Percentiles rank a stretch among this genome's conserved stretches.
phyloP scores from a whole-genome alignment of 2,329 filamentous ascomycete genomes.

The Nannizziopsis arthrosporioides region DNA sequence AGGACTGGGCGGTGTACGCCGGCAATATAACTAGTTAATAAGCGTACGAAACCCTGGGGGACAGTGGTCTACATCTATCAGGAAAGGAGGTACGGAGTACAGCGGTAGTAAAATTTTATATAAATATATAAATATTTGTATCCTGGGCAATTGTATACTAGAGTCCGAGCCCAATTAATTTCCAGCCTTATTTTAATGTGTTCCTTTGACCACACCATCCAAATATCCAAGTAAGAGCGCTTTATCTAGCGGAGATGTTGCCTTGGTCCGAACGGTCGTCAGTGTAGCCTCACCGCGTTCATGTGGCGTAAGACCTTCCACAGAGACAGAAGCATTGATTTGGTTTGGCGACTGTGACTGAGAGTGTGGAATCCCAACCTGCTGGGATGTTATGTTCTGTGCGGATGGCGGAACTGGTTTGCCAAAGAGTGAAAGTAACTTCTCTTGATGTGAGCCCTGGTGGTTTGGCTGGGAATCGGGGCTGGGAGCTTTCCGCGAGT shows the following conservation, averaged over 20 bases:
- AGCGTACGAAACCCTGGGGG: background rate
- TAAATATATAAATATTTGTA: background rate
- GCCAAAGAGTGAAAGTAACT: conserved; percentile 52
- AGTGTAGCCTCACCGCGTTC: conserved; percentile 16
- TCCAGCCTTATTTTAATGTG: conserved; percentile 6
- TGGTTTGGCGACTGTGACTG: conserved; percentile 10
- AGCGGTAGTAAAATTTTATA: background rate
- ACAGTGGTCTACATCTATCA: background rate
- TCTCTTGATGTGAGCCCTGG: conserved; percentile 37
- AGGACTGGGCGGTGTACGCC: background rate
- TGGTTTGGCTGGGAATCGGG: conserved; percentile 33
- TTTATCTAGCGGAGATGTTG: conserved; percentile 55
- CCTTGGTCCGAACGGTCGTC: conserved; percentile 22
- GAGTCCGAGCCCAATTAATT: background rate
- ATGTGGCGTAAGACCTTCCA: conserved; percentile 9
- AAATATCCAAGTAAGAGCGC: conserved; percentile 67
- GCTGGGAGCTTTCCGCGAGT: conserved; percentile 18
- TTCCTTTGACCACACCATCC: conserved; percentile 43
- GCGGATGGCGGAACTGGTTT: conserved; percentile 26
- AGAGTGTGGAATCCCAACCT: background rate
- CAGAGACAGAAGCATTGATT: conserved; percentile 18
- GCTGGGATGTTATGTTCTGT: background rate
- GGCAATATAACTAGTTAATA: conserved; percentile 1
- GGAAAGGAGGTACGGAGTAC: background rate
- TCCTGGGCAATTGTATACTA: background rate